Evolutionary conservation across 495 filamentous ascomycete genomes (phyloP).

Genomic region (Lophiotrema nucula): DNA sequence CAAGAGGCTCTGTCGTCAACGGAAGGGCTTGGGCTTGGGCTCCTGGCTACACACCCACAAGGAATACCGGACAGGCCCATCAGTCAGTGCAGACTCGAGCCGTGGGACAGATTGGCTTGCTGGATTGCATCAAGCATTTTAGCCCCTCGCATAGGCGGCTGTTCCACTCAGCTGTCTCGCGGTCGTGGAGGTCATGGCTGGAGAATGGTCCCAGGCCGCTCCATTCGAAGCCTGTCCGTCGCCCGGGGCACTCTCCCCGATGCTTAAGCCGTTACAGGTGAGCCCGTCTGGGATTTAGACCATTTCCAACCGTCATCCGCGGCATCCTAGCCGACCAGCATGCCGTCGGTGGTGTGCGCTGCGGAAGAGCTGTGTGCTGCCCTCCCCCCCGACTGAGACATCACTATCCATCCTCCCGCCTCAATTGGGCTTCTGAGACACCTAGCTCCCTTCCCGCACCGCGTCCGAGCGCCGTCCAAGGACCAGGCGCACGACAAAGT

Average conservation of each 20-base stretch:
- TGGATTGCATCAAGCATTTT: conserved; percentile 5
- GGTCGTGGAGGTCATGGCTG: no score
- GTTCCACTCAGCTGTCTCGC: conserved; percentile 14
- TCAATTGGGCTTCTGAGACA: conserved; percentile 2
- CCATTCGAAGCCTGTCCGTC: conserved; percentile 8
- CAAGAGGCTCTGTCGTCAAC: conserved; percentile 25
- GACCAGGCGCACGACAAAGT: background rate
- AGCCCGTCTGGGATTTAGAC: background rate
- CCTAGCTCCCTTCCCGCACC: background rate
- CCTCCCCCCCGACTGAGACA: background rate
- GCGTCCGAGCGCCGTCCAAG: background rate
- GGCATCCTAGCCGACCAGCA: conserved; percentile 13
- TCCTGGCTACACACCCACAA: background rate
- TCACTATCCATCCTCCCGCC: background rate
- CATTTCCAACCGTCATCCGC: no score
- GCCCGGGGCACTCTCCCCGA: conserved; percentile 18
- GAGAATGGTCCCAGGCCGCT: background rate
- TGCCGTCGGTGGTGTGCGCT: background rate
- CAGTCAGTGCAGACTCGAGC: conserved; percentile 10
- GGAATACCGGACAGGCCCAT: no score
- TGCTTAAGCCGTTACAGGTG: conserved; percentile 14
- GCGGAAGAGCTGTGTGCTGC: no score
- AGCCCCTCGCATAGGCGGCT: conserved; percentile 26
- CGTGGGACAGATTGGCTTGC: conserved; percentile 21
- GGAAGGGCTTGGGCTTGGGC: conserved; percentile 19